Base-by-base conservation (phyloP, 148 eudicot species). In the Euryodendron excelsum region DNA sequence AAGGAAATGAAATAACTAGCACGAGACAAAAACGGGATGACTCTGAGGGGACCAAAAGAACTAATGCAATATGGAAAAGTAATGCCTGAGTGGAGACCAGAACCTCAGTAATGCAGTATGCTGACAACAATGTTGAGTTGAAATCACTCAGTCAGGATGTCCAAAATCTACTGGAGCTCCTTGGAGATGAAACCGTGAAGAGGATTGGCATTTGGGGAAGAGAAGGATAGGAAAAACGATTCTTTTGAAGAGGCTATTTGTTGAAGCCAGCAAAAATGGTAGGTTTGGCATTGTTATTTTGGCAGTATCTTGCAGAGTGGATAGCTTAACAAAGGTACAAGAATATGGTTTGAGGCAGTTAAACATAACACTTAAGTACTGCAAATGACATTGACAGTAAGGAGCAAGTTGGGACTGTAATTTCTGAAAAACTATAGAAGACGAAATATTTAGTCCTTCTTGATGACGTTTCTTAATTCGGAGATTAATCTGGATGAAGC, bases 211-310 rank as follows among this genome's bases (percentile, higher is more conserved):
- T 81, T 47, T 72, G 23, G 59, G 80, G 84, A 31, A 76, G 48
- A 44, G 10, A 36, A 27, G 84, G 84, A 39, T 81, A 34, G 84
- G 84, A 39, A 81, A 76, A 71, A 76, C 77, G 13, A 77, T 71
- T 18, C 72, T 81, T 23, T 23, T 81, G 58, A 31, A 77, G 25
- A 61, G 25, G 70, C 34, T 81, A 53, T 33, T 70, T 62, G 77
- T 47, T 15, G 65, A 62, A 64, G 56, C 69, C 5, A 72, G 23
- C 14, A 71, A 77, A 12, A 44, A 37, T 52, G 21, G 52, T 13
- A 63, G 55, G 18, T 81, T 81, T 77, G 80, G 74, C 23, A 81
- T 71, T 63, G 84, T 72, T 17, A n/a, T 81, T 62, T 71, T 70
- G 80, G 77, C n/a, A n/a, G n/a, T 77, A 34, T 76, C 80, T 36